Evolutionary conservation across 768 basidiomycete species (phyloP).

Genomic region (Russula olivacea): DNA sequence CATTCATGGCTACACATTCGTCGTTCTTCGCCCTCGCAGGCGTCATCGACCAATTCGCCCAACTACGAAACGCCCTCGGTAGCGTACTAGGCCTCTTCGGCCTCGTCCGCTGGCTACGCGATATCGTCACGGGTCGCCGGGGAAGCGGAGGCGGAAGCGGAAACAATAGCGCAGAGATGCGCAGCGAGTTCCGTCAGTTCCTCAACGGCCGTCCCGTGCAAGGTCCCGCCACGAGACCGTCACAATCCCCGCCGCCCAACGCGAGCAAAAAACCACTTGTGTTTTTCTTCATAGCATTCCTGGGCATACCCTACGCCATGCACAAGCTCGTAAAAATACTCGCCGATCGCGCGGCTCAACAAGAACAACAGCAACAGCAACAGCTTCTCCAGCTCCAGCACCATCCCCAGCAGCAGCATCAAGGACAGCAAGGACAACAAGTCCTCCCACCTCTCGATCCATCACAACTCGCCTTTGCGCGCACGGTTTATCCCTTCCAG

Average conservation of each 20-base stretch:
- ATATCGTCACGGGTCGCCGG: conserved; percentile 46
- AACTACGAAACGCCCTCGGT: conserved; percentile 85
- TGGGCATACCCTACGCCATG: conserved; percentile 94
- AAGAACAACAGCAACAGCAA: conserved; percentile 37
- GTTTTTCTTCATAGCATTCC: conserved; percentile 87
- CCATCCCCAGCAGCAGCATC: not conserved
- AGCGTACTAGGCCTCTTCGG: conserved; percentile 92
- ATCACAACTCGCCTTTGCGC: conserved; percentile 72
- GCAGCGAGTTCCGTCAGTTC: conserved; percentile 72
- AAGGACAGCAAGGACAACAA: conserved; percentile 7
- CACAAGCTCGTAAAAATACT: conserved; percentile 78
- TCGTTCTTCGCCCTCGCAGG: conserved; percentile 96
- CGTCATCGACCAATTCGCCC: conserved; percentile 91
- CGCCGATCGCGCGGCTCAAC: conserved; percentile 51
- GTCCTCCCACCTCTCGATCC: conserved; percentile 67
- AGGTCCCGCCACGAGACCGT: conserved; percentile 32
- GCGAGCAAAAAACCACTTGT: conserved; percentile 86
- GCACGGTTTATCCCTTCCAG: conserved; percentile 73
- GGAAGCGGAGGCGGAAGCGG: conserved; percentile 18
- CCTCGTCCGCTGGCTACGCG: conserved; percentile 78
- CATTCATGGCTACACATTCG: conserved; percentile 95
- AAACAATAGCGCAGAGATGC: conserved; percentile 35
- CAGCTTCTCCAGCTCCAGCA: conserved; percentile 21
- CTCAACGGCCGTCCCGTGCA: conserved; percentile 57
- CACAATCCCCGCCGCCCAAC: conserved; percentile 40